Evolutionary conservation across 1,284 basidiomycete genomes (phyloP).

Genomic region (Heterobasidion irregulare): DNA sequence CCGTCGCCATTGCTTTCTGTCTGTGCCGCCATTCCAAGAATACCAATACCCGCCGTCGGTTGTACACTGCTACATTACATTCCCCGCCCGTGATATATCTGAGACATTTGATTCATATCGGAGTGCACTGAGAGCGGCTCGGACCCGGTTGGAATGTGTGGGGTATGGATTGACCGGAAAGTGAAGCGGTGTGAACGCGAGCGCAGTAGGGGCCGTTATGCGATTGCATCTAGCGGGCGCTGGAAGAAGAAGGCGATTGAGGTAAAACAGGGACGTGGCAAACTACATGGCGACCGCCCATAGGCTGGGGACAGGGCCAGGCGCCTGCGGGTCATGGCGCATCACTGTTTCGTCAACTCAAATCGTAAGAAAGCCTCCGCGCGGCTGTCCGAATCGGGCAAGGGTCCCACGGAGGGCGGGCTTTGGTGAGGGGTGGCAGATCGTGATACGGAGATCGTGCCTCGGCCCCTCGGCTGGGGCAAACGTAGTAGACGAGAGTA

Average conservation of each 20-base stretch:
- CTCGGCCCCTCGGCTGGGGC: background rate
- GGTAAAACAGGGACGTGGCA: background rate
- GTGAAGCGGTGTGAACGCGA: background rate
- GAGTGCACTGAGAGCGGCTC: conserved; percentile 11
- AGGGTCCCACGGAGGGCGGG: background rate
- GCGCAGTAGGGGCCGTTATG: no score
- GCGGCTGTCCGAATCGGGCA: background rate
- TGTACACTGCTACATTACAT: conserved; percentile 27
- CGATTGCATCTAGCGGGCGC: no score
- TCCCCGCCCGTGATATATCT: conserved; percentile 16
- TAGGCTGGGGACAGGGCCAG: background rate
- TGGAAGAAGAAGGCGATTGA: background rate
- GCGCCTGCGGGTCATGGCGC: background rate
- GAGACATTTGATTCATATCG: conserved; percentile 9
- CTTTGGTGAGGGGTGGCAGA: background rate
- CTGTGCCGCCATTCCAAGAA: conserved; percentile 5
- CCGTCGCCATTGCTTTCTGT: conserved; percentile 6
- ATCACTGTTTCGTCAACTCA: background rate
- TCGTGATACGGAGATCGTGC: background rate
- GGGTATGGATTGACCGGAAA: background rate
- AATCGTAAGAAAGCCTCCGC: background rate
- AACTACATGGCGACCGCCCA: background rate
- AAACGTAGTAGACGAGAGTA: no score
- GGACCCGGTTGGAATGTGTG: conserved; percentile 18
- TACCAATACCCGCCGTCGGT: conserved; percentile 19